Percentiles rank a stretch among this genome's conserved stretches.
phyloP scores from a whole-genome alignment of 495 filamentous ascomycete species.

The Durotheca rogersii region DNA sequence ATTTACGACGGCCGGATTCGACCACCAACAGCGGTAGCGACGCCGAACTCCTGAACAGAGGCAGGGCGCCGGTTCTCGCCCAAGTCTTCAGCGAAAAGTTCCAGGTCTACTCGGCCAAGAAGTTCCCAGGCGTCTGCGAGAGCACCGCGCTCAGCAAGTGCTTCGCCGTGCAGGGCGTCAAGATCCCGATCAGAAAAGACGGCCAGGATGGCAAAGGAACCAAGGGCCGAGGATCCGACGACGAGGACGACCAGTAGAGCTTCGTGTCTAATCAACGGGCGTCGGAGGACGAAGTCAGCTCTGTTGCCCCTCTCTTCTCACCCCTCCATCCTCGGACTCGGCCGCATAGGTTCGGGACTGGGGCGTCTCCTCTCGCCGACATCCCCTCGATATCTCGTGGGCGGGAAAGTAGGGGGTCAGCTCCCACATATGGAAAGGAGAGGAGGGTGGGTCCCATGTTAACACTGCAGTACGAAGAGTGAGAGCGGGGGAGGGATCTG shows the following conservation, averaged over 20 bases:
- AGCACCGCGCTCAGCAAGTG: constrained; percentile 89
- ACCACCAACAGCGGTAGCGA: constrained; percentile 37
- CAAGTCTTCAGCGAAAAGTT: constrained; percentile 86
- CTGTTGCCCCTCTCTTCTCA: neutral
- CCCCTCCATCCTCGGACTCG: neutral
- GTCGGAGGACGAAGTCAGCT: constrained; percentile 4
- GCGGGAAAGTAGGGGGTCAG: too few species aligned
- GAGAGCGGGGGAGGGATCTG: neutral
- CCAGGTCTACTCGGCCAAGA: constrained; percentile 94
- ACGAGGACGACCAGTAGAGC: constrained; percentile 56
- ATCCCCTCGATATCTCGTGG: too few species aligned
- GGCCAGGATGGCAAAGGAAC: constrained; percentile 56
- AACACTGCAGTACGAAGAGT: too few species aligned
- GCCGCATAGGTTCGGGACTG: constrained; percentile 3
- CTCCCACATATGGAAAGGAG: constrained; percentile 5
- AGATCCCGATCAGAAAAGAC: constrained; percentile 92
- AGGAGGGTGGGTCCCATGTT: neutral
- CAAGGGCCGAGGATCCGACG: constrained; percentile 61
- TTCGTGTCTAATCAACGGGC: neutral
- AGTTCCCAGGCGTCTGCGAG: constrained; percentile 96
- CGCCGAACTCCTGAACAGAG: constrained; percentile 62
- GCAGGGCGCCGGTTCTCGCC: constrained; percentile 80
- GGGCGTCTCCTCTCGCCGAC: constrained; percentile 5
- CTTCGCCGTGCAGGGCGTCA: constrained; percentile 95
- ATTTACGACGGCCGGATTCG: constrained; percentile 60